Conservation (phyloP, 345 rosid genomes). For the Hibiscus mutabilis region DNA sequence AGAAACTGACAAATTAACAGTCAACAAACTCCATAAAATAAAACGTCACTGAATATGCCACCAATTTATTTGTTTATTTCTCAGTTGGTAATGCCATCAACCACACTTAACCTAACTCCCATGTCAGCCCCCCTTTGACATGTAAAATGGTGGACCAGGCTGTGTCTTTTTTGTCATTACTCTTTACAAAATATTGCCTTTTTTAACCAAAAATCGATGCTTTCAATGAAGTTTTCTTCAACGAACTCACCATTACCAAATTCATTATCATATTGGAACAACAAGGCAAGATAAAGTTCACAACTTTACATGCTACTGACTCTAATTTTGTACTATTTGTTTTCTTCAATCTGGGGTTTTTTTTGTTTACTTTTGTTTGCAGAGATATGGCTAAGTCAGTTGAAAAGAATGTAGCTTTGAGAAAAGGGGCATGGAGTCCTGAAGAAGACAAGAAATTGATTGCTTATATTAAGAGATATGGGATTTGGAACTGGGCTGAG, state of each 20-base stretch:
- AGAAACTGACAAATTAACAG: neutral
- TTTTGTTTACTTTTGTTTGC: neutral
- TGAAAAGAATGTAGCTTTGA: conserved; percentile 3
- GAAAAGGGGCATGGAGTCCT: conserved; percentile 29
- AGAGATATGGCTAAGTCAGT: conserved; percentile 9
- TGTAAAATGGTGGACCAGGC: neutral
- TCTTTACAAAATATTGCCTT: neutral
- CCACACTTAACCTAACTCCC: neutral
- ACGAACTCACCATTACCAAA: neutral
- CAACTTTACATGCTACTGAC: neutral
- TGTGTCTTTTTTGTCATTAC: neutral
- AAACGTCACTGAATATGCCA: neutral
- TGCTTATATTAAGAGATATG: conserved; percentile 27
- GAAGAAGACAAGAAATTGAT: conserved; percentile 32
- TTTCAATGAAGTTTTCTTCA: neutral
- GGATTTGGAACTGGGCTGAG: conserved; percentile 36
- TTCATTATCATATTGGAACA: neutral
- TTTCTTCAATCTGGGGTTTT: neutral
- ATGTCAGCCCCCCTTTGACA: neutral
- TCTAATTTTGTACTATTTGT: neutral
- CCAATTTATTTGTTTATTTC: neutral
- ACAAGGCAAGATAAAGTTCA: neutral
- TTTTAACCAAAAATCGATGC: neutral
- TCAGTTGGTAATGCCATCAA: neutral
- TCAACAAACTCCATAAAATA: neutral